Evolutionary conservation across 441 rosid genomes (phyloP), one percentile per base, ranked within the genome.

Genomic region (Pelargonium australe): DNA sequence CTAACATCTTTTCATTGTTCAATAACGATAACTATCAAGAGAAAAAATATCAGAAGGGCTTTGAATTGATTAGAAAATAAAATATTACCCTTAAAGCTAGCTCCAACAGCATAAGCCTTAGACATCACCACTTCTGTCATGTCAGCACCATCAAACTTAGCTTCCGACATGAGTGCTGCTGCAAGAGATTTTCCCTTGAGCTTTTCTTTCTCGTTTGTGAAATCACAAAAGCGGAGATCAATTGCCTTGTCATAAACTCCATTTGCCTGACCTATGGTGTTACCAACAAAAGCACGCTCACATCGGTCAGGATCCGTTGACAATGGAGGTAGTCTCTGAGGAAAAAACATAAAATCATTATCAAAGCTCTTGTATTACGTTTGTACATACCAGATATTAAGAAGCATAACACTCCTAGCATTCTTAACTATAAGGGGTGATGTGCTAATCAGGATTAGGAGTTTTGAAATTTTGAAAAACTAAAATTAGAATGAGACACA

Each of bases 81-180:
- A 10, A 45, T 45, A n/a, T 1, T 45, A 45, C 53, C 53, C 53
- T 45, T 45, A 45, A 92, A 90, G 84, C 98, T 92, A 71, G 98
- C 96, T 80, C 89, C 95, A 8, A 83, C 98, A 49, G 98, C 98
- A 64, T 85, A 90, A 67, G 96, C 98, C 83, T 92, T 92, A 13
- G 97, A 92, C 96, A 92, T 92, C n/a, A 92, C 89, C 8, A 88
- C 96, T 79, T 92, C 97, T 6, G 97, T 23, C 96, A 90, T 92
- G 70, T 92, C 96, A 7, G 96, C 98, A 68, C 96, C 98, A 80
- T 92, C 98, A 64, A 92, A 92, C 83, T 92, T 92, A 69, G 97
- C 98, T 8, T 77, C 92, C 0, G 96, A 84, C 97, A 92, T 92
- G 57, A 92, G 89, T 6, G 97, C 97, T 3, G 98, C 96, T 0